Conservation (phyloP, 1,284 basidiomycete genomes). For the Amylostereum areolatum region DNA sequence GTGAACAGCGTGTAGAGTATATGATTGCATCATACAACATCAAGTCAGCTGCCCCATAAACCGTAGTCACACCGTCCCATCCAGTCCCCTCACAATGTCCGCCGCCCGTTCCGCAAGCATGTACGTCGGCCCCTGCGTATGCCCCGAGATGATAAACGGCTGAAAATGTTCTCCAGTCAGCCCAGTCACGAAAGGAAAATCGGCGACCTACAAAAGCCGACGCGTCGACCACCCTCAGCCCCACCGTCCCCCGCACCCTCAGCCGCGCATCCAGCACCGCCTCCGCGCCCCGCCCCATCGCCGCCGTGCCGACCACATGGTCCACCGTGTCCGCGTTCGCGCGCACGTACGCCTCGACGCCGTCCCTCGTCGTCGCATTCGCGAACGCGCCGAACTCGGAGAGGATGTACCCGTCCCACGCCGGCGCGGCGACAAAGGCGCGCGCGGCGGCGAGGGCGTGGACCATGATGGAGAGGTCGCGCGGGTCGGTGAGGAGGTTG, state of each 20-base stretch:
- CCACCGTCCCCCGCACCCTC: constrained; percentile 40
- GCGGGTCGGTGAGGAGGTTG: constrained; percentile 29
- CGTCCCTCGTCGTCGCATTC: constrained; percentile 16
- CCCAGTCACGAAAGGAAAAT: background rate
- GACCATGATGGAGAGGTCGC: constrained; percentile 15
- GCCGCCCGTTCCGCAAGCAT: constrained; percentile 15
- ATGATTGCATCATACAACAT: too few relatives aligned
- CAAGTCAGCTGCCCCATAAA: too few relatives aligned
- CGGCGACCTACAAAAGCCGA: constrained; percentile 14
- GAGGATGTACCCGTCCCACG: constrained; percentile 19
- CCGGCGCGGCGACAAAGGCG: constrained; percentile 15
- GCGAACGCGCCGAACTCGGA: constrained; percentile 14
- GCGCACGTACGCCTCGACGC: constrained; percentile 19
- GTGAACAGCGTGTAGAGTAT: too few relatives aligned
- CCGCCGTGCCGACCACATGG: constrained; percentile 24
- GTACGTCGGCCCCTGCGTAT: constrained; percentile 13
- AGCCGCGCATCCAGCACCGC: constrained; percentile 42
- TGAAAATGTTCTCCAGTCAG: background rate
- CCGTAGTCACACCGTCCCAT: too few relatives aligned
- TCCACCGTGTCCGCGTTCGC: constrained; percentile 14
- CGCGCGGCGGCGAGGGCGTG: constrained; percentile 16
- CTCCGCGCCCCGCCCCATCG: constrained; percentile 29
- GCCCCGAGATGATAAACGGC: constrained; percentile 14
- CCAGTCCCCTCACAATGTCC: constrained; percentile 7
- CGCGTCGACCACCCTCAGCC: constrained; percentile 22